These are phyloP conservation scores for Phytophthora quininea DNA, from an alignment of 352 stramenopile species.

Conservation along the genomic window DNA sequence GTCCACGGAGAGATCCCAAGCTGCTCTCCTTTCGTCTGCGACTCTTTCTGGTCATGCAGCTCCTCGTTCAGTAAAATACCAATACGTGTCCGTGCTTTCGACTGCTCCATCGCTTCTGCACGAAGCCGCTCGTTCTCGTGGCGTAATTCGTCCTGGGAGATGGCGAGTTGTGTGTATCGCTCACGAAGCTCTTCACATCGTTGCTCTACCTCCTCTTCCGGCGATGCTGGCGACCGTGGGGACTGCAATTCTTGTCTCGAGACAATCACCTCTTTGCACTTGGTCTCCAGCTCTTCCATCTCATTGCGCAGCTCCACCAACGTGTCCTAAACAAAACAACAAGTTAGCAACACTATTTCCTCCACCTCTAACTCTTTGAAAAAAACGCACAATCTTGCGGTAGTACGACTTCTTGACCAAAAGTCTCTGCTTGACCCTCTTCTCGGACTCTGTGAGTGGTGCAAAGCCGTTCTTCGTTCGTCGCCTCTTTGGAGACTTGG, in stretches of 20 bases:
- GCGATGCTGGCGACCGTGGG: conserved; percentile 8
- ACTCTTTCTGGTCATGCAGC: conserved; percentile 46
- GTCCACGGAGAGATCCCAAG: conserved; percentile 17
- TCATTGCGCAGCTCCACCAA: conserved; percentile 58
- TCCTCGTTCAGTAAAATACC: conserved; percentile 67
- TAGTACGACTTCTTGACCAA: conserved; percentile 79
- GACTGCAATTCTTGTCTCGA: conserved; percentile 22
- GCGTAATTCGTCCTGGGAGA: conserved; percentile 60
- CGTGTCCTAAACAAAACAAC: conserved; percentile 44
- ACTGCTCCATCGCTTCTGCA: conserved; percentile 56
- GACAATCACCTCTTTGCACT: conserved; percentile 50
- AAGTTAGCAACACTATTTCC: not conserved
- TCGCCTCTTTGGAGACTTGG: conserved; percentile 14
- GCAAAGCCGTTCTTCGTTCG: conserved; percentile 35
- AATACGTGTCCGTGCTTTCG: conserved; percentile 56
- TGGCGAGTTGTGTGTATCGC: conserved; percentile 53
- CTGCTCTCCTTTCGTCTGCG: conserved; percentile 13
- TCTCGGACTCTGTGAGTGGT: conserved; percentile 57
- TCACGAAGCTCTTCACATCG: conserved; percentile 51
- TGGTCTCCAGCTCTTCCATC: conserved; percentile 52
- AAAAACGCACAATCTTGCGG: conserved; percentile 66
- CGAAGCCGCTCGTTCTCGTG: conserved; percentile 67
- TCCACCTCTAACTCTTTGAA: not conserved
- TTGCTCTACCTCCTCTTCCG: conserved; percentile 14
- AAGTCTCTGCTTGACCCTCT: conserved; percentile 70